These are phyloP conservation scores for Prunus mira DNA, from an alignment of 306 rosid species.

Conservation along the genomic window DNA sequence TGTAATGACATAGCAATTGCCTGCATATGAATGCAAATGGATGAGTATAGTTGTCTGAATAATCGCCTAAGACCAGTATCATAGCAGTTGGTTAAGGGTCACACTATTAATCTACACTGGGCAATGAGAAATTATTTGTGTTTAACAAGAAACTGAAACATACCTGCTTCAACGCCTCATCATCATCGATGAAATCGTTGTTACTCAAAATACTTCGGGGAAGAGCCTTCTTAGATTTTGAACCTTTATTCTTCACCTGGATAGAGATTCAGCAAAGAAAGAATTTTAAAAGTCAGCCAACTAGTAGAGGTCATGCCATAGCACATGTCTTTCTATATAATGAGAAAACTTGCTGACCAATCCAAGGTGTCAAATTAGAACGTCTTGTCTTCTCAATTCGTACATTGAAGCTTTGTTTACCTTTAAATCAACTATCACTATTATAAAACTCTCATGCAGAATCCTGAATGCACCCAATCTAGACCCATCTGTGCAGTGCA, in stretches of 20 bases:
- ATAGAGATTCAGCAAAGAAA: background rate
- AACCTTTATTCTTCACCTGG: constrained; percentile 49
- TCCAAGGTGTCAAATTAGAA: background rate
- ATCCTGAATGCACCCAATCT: background rate
- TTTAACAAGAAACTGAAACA: background rate
- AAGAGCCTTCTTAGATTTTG: constrained; percentile 39
- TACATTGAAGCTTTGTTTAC: background rate
- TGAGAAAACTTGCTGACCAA: background rate
- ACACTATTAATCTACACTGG: constrained; percentile 3
- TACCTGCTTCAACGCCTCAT: constrained; percentile 71
- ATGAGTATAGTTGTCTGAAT: constrained; percentile 17
- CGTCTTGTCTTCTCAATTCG: background rate
- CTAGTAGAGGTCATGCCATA: background rate
- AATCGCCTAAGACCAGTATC: background rate
- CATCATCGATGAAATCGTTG: constrained; percentile 43
- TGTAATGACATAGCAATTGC: constrained; percentile 82
- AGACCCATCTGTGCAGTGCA: background rate
- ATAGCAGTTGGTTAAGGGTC: constrained; percentile 14
- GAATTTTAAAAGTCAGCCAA: background rate
- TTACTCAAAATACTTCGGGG: constrained; percentile 23
- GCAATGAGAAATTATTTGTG: background rate
- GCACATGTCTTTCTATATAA: background rate
- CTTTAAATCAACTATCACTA: background rate
- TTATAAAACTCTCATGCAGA: background rate
- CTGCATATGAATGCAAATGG: constrained; percentile 40